Percentiles rank a stretch among this genome's conserved stretches.
Conservation (phyloP, 192 early-diverging fungal genomes). For the Podila epigama region DNA sequence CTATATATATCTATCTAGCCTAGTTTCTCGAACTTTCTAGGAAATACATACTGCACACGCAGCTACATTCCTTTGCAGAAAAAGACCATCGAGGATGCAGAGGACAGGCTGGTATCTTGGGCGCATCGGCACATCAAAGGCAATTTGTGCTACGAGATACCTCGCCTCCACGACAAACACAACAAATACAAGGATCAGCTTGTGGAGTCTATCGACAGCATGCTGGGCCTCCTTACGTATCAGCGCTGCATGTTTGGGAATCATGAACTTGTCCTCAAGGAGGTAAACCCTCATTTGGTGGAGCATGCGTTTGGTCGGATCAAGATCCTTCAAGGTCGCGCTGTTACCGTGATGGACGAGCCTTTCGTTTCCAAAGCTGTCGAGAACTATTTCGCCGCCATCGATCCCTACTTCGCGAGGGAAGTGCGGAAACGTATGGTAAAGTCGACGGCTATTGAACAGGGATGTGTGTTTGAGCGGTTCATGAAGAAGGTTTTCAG, state of each 20-base stretch:
- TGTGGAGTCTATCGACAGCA: slow-evolving; percentile 25
- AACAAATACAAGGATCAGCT: slow-evolving; percentile 22
- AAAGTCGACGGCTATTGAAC: too few relatives aligned
- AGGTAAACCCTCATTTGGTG: slow-evolving; percentile 16
- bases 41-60: too few relatives aligned
- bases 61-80: too few relatives aligned
- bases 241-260: slow-evolving; percentile 30
- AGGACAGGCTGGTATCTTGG: slow-evolving; percentile 21
- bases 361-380: too few relatives aligned
- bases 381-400: too few relatives aligned
- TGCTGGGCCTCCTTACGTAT: slow-evolving; percentile 25
- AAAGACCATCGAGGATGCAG: slow-evolving; percentile 17
- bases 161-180: slow-evolving; percentile 10
- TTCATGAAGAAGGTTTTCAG: too few relatives aligned
- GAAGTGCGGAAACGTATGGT: too few relatives aligned
- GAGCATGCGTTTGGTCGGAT: slow-evolving; percentile 30
- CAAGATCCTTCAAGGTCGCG: slow-evolving; percentile 13
- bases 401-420: too few relatives aligned
- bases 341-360: too few relatives aligned
- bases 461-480: too few relatives aligned
- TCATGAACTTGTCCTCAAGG: slow-evolving; percentile 22
- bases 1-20: too few relatives aligned
- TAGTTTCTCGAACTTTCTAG: too few relatives aligned
- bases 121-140: slow-evolving; percentile 17
- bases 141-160: slow-evolving; percentile 17